Percentiles rank a stretch among this genome's conserved stretches.
Conservation (phyloP, 768 basidiomycete genomes). For the Gymnopilus dilepis region DNA sequence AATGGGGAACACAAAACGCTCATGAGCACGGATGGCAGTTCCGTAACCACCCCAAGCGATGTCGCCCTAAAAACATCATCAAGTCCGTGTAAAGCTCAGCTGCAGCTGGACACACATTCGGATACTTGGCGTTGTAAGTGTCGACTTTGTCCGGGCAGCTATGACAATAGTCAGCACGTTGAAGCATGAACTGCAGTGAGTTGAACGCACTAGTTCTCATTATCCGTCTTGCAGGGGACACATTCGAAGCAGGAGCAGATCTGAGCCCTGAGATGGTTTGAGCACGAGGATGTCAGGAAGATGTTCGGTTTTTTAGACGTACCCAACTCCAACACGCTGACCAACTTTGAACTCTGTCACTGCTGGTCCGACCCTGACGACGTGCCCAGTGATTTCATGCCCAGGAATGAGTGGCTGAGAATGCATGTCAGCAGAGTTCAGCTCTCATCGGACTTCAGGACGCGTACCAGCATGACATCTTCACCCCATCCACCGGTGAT, state of each 20-base stretch:
- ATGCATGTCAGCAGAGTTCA: neutral
- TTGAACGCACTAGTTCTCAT: conserved; percentile 53
- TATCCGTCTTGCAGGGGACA: conserved; percentile 50
- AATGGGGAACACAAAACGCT: conserved; percentile 63
- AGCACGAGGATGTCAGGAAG: too few species aligned
- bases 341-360: conserved; percentile 62
- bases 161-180: neutral
- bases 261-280: conserved; percentile 41
- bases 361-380: conserved; percentile 56
- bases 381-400: conserved; percentile 63
- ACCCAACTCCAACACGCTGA: conserved; percentile 58
- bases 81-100: neutral
- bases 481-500: conserved; percentile 43
- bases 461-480: conserved; percentile 30
- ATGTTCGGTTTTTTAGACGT: conserved; percentile 2
- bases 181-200: neutral
- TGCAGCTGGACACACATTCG: neutral
- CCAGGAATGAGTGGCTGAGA: conserved; percentile 44
- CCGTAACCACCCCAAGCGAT: conserved; percentile 54
- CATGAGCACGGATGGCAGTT: conserved; percentile 49
- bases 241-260: conserved; percentile 53
- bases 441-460: neutral
- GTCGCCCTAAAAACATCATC: neutral
- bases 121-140: conserved; percentile 49
- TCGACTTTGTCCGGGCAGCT: conserved; percentile 46